A percentile compares a stretch with the other conserved stretches of the same genome.
These are phyloP conservation scores for Colletotrichum sp. DNA, from an alignment of 2,329 filamentous ascomycete species.

Conservation along the genomic window DNA sequence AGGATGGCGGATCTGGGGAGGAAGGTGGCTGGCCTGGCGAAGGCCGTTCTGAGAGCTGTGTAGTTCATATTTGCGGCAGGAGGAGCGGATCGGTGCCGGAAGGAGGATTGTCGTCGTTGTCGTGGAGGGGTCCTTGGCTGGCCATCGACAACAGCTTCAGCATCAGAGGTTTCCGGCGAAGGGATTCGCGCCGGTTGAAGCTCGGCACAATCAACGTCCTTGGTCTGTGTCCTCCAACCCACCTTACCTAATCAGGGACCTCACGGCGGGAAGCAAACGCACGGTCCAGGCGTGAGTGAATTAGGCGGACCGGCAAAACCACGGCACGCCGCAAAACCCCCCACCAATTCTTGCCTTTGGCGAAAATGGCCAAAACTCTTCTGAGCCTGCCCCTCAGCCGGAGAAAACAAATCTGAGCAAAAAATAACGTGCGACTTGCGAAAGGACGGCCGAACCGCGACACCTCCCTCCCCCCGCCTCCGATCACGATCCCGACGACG, in stretches of 20 bases:
- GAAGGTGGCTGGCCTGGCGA: background rate
- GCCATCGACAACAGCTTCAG: background rate
- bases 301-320: conserved; percentile 20
- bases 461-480: conserved; percentile 18
- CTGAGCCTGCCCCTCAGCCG: conserved; percentile 18
- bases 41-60: background rate
- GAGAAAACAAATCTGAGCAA: conserved; percentile 6
- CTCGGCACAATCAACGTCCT: background rate
- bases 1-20: background rate
- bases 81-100: background rate
- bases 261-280: background rate
- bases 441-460: conserved; percentile 7
- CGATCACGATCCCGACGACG: conserved; percentile 26
- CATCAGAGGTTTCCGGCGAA: conserved; percentile 11
- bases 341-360: conserved; percentile 23
- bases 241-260: background rate
- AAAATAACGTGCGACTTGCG: conserved; percentile 8
- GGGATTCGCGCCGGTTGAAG: conserved; percentile 21
- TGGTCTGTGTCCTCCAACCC: background rate
- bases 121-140: background rate
- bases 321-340: conserved; percentile 18
- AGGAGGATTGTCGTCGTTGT: background rate
- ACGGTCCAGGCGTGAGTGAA: background rate
- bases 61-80: background rate
- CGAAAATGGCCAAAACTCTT: conserved; percentile 26